Conservation (phyloP, 805 yeast species). For the Candida easanensis region DNA sequence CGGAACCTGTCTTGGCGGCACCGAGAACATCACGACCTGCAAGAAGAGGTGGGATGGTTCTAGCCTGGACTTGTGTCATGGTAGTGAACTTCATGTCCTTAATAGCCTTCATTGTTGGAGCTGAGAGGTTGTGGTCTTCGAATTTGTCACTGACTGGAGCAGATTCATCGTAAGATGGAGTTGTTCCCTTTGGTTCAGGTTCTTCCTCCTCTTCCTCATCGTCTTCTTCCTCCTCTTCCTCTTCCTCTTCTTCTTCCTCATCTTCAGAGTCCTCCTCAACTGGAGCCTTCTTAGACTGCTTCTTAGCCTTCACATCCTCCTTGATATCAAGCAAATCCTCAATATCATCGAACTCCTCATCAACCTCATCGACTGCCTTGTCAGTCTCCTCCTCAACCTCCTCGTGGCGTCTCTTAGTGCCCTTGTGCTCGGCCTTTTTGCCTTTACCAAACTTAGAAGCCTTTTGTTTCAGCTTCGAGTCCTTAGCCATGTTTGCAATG, state of each 20-base stretch:
- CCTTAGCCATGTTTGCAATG: conserved; percentile 20
- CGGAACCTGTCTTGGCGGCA: conserved; percentile 99
- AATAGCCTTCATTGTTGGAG: conserved; percentile 79
- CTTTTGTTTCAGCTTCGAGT: conserved; percentile 6
- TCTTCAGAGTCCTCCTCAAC: conserved; percentile 19
- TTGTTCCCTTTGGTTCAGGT: conserved; percentile 19
- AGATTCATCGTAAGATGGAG: conserved; percentile 12
- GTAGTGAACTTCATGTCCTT: conserved; percentile 83
- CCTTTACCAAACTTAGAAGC: conserved; percentile 9
- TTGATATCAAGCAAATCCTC: conserved; percentile 51
- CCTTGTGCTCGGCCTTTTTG: conserved; percentile 20
- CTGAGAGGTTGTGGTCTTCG: conserved; percentile 64
- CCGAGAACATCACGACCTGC: conserved; percentile 98
- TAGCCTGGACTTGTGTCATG: conserved; percentile 94
- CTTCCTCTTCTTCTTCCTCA: conserved; percentile 22
- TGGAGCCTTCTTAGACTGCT: conserved; percentile 12
- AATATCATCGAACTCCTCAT: conserved; percentile 56
- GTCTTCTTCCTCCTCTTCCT: conserved; percentile 18
- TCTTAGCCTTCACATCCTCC: conserved; percentile 24
- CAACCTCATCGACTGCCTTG: conserved; percentile 49
- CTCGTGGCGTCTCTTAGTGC: conserved; percentile 29
- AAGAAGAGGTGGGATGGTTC: conserved; percentile 92
- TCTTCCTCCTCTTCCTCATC: conserved; percentile 20
- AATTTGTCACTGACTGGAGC: conserved; percentile 31
- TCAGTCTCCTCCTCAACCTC: conserved; percentile 37